Evolutionary conservation across 495 filamentous ascomycete species (phyloP), one percentile per base, ranked within the genome.

Genomic region (Tuber indicum): DNA sequence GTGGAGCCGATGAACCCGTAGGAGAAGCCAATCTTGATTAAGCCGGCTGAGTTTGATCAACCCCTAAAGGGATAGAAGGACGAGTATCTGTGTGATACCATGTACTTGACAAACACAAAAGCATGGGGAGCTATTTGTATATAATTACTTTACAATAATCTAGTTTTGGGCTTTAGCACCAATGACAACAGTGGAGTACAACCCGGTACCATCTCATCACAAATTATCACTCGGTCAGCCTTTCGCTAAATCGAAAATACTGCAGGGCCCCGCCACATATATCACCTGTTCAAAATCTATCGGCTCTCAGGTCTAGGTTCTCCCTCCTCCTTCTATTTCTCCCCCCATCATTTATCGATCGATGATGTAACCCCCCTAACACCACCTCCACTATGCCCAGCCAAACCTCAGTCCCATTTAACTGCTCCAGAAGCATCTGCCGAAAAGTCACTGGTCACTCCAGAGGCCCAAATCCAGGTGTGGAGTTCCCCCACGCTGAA

Each of bases 341-440:
- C n/a, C n/a, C n/a, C 39, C 23, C 3, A 16, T 10, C n/a, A 32
- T 62, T 16, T 26, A 62, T 62, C 3, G 26, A 32, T n/a, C 10
- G 6, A 32, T 16, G 52, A 32, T 5, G n/a, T 58, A 49, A 23
- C 52, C 52, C 23, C 23, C 10, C 23, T n/a, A 26, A 58, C 10
- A 26, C 3, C 39, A 41, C 39, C 39, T 41, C 2, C 39, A 85
- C 83, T 16, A 83, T 89, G 41, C 79, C 87, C 62, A 89, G 87
- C 0, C 83, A 85, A 39, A 88, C 88, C 0, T 88, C 88, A 6
- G 87, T 89, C 0, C 88, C 88, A 3, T 90, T 88, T 76, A 87
- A 89, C 78, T 85, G 88, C 71, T 87, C 87, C 26, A 89, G 87
- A 78, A 87, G 86, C 74, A 90, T 89, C 81, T 90, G 87, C 73